Evolutionary conservation across 441 rosid species (phyloP).

Genomic region (Adansonia grandidieri): DNA sequence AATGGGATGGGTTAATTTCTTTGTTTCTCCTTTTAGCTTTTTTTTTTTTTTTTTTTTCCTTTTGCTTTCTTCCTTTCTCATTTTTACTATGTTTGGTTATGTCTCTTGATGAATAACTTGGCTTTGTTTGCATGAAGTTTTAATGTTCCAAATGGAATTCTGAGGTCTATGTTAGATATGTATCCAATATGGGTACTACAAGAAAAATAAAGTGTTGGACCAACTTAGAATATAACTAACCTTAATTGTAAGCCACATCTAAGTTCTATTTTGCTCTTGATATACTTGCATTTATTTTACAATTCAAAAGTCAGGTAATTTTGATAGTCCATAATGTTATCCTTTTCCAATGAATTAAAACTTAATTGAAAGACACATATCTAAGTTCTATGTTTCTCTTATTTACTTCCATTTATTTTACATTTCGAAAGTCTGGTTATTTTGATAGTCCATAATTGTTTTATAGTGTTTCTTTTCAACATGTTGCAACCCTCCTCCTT

Average conservation of each 20-base stretch:
- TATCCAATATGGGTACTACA: neutral
- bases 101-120: neutral
- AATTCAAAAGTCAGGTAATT: neutral
- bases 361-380: neutral
- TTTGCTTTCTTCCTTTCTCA: neutral
- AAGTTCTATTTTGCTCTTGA: slow-evolving; percentile 10
- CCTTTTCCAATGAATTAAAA: neutral
- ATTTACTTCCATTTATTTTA: neutral
- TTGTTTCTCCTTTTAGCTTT: neutral
- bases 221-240: neutral
- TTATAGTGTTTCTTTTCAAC: neutral
- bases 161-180: neutral
- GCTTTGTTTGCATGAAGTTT: neutral
- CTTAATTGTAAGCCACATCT: neutral
- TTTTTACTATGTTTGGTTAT: neutral
- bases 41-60: neutral
- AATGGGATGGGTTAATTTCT: neutral
- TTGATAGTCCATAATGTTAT: neutral
- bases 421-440: neutral
- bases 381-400: neutral
- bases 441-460: slow-evolving; percentile 12
- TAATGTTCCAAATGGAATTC: neutral
- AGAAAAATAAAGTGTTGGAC: neutral
- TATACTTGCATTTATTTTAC: slow-evolving; percentile 10
- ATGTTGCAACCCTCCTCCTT: slow-evolving; percentile 64